Conservation (phyloP, 2,329 filamentous ascomycete genomes). For the Neobulgaria alba region DNA sequence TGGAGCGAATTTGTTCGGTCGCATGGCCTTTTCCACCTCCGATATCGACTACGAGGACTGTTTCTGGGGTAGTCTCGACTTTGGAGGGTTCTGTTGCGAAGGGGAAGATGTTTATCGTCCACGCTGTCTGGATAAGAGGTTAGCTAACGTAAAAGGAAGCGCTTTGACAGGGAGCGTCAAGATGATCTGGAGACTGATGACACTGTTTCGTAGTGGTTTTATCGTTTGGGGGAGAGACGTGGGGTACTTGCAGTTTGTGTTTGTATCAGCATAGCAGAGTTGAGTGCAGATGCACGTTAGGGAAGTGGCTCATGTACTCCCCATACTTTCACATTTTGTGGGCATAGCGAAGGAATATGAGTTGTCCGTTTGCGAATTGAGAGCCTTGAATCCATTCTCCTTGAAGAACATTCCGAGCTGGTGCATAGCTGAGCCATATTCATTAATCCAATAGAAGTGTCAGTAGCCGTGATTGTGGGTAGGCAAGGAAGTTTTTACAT, state of each 20-base stretch:
- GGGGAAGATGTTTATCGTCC: neutral
- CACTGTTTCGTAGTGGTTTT: no score
- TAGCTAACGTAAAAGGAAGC: no score
- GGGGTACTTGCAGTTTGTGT: neutral
- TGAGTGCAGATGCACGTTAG: neutral
- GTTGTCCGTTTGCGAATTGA: neutral
- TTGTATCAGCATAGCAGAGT: neutral
- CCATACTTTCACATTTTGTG: neutral
- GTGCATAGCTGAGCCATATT: neutral
- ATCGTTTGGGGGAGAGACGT: no score
- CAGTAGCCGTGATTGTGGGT: neutral
- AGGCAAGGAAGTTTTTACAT: neutral
- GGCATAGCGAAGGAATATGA: neutral
- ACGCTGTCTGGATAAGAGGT: neutral
- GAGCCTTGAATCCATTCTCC: neutral
- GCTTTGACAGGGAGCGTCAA: neutral
- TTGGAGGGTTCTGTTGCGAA: neutral
- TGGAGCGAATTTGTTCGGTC: slow-evolving; percentile 3
- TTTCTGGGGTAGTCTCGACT: neutral
- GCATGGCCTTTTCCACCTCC: slow-evolving; percentile 9
- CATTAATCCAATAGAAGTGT: neutral
- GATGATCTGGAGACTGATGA: neutral
- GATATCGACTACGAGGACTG: slow-evolving; percentile 6
- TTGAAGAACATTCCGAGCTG: neutral
- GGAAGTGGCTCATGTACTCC: neutral